phyloP scores from a whole-genome alignment of 2,329 filamentous ascomycete species.

The Penicillium hordei region DNA sequence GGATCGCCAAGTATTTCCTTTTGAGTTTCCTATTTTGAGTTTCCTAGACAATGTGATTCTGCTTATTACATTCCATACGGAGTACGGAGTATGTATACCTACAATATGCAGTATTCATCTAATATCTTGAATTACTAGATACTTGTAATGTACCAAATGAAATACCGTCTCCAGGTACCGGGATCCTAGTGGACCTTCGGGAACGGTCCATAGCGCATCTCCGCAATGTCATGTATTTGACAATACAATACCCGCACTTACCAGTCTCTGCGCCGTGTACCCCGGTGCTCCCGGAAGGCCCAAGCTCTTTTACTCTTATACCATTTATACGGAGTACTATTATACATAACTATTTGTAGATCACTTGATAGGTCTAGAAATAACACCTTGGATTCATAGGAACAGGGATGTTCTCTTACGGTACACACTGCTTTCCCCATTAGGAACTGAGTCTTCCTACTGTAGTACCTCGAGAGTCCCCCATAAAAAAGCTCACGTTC shows the following conservation, averaged over 20 bases:
- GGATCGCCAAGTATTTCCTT: background rate
- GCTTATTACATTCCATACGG: too few species aligned
- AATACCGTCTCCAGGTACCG: constrained; percentile 21
- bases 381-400: background rate
- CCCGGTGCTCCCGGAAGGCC: constrained; percentile 9
- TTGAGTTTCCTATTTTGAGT: background rate
- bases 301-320: background rate
- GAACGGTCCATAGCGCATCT: constrained; percentile 17
- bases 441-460: background rate
- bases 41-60: background rate
- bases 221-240: constrained; percentile 13
- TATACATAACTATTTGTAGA: background rate
- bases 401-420: background rate
- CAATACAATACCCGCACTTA: constrained; percentile 2
- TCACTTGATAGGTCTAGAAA: constrained; percentile 11
- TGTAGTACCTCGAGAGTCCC: too few species aligned
- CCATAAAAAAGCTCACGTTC: background rate
- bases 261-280: constrained; percentile 7
- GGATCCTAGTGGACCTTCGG: constrained; percentile 19
- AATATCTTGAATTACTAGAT: background rate
- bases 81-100: too few species aligned
- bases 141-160: background rate
- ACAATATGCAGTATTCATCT: background rate
- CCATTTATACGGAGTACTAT: too few species aligned
- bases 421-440: background rate